Percentiles rank a stretch among this genome's conserved stretches.
Conservation (phyloP, 352 stramenopile species). For the Phytophthora aleatoria region DNA sequence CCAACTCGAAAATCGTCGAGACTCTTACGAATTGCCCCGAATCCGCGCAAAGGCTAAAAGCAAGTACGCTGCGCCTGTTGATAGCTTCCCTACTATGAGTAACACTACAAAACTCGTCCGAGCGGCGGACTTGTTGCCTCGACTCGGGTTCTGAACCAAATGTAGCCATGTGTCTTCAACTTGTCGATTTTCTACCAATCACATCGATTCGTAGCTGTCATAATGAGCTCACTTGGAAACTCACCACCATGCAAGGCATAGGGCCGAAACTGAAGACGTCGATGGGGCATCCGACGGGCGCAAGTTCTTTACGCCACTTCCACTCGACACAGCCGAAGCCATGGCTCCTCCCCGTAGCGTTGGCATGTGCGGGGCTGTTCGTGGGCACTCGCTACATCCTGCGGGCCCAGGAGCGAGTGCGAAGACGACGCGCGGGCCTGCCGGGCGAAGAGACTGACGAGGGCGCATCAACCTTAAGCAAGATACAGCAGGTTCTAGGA, state of each 20-base stretch:
- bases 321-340: slow-evolving; percentile 57
- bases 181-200: slow-evolving; percentile 31
- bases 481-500: slow-evolving; percentile 51
- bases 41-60: slow-evolving; percentile 9
- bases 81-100: slow-evolving; percentile 39
- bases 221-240: not conserved
- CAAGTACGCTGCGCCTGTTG: slow-evolving; percentile 19
- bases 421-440: slow-evolving; percentile 44
- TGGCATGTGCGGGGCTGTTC: slow-evolving; percentile 53
- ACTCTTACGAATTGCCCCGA: slow-evolving; percentile 11
- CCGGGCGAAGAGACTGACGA: slow-evolving; percentile 31
- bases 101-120: slow-evolving; percentile 52
- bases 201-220: not conserved
- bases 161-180: slow-evolving; percentile 22
- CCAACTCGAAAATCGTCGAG: slow-evolving; percentile 5
- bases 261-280: not conserved
- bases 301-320: slow-evolving; percentile 37
- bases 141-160: slow-evolving; percentile 18
- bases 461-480: slow-evolving; percentile 12
- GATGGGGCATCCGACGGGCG: not conserved
- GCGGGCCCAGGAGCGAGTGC: slow-evolving; percentile 62
- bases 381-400: slow-evolving; percentile 63
- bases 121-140: slow-evolving; percentile 43
- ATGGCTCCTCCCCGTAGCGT: slow-evolving; percentile 53
- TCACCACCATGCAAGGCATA: slow-evolving; percentile 4